phyloP scores from a whole-genome alignment of 2,329 filamentous ascomycete species.

The Gaeumannomyces sp. region DNA sequence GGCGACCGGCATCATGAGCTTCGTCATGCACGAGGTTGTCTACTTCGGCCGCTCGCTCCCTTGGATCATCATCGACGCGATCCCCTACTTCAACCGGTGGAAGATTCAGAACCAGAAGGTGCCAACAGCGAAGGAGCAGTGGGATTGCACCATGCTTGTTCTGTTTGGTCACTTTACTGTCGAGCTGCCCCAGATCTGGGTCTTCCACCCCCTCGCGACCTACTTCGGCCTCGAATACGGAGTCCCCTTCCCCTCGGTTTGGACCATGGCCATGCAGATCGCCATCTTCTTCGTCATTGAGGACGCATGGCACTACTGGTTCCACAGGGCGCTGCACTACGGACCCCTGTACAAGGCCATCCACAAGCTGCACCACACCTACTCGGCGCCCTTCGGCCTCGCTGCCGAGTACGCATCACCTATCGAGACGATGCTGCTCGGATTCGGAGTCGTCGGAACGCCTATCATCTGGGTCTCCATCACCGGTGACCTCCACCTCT shows the following conservation, averaged over 20 bases:
- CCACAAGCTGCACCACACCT: conserved; percentile 99
- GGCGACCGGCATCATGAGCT: conserved; percentile 96
- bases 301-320: conserved; percentile 98
- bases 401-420: conserved; percentile 97
- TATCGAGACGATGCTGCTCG: conserved; percentile 93
- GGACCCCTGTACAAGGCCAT: conserved; percentile 92
- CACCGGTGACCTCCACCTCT: conserved; percentile 82
- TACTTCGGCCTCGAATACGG: conserved; percentile 83
- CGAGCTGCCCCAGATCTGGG: conserved; percentile 96
- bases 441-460: conserved; percentile 74
- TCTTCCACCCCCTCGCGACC: conserved; percentile 95
- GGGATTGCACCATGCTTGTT: conserved; percentile 87
- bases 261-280: conserved; percentile 88
- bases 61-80: conserved; percentile 85
- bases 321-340: conserved; percentile 87
- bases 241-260: conserved; percentile 80
- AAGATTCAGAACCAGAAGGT: conserved; percentile 92
- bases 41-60: conserved; percentile 91
- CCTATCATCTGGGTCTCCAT: conserved; percentile 79
- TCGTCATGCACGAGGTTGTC: conserved; percentile 85
- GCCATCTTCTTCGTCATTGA: conserved; percentile 91
- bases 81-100: conserved; percentile 84
- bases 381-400: conserved; percentile 93
- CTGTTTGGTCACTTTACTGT: conserved; percentile 95
- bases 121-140: conserved; percentile 88